Conservation (phyloP, 495 filamentous ascomycete genomes). For the Xanthoparmelia taractica region DNA sequence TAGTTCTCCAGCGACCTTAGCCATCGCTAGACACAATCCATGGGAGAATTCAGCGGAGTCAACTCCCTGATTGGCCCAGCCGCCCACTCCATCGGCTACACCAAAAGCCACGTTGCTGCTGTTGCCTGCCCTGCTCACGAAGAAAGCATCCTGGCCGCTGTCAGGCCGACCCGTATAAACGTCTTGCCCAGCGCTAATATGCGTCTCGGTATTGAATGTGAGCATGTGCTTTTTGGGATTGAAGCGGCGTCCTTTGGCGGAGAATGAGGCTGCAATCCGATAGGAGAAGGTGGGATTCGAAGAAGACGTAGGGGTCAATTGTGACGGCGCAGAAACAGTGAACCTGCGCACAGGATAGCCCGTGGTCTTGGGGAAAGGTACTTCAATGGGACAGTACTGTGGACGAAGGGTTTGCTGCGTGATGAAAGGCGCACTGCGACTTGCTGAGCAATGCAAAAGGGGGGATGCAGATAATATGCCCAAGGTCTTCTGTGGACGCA, state of each 20-base stretch:
- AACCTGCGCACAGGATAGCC: not conserved
- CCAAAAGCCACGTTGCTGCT: conserved; percentile 63
- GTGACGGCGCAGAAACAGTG: conserved; percentile 3
- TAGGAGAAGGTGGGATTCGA: conserved; percentile 37
- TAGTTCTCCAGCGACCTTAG: conserved; percentile 51
- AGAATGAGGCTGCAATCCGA: conserved; percentile 49
- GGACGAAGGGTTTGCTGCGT: conserved; percentile 13
- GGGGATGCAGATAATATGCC: conserved; percentile 18
- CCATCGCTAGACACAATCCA: conserved; percentile 89
- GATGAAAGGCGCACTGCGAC: conserved; percentile 15
- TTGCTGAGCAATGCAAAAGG: conserved; percentile 17
- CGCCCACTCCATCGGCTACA: conserved; percentile 89
- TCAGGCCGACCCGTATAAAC: conserved; percentile 41
- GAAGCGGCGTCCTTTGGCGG: conserved; percentile 70
- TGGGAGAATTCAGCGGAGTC: conserved; percentile 95
- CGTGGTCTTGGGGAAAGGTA: not conserved
- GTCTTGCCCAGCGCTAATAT: conserved; percentile 29
- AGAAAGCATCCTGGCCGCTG: conserved; percentile 93
- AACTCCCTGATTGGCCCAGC: conserved; percentile 83
- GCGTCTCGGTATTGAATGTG: conserved; percentile 60
- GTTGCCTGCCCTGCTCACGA: conserved; percentile 60
- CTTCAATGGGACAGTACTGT: conserved; percentile 3
- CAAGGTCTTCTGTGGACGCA: conserved; percentile 18
- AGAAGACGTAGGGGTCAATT: conserved; percentile 18
- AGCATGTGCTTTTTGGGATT: conserved; percentile 63